These are phyloP conservation scores for Lachnellula suecica DNA, from an alignment of 2,329 filamentous ascomycete genomes.

Conservation along the genomic window DNA sequence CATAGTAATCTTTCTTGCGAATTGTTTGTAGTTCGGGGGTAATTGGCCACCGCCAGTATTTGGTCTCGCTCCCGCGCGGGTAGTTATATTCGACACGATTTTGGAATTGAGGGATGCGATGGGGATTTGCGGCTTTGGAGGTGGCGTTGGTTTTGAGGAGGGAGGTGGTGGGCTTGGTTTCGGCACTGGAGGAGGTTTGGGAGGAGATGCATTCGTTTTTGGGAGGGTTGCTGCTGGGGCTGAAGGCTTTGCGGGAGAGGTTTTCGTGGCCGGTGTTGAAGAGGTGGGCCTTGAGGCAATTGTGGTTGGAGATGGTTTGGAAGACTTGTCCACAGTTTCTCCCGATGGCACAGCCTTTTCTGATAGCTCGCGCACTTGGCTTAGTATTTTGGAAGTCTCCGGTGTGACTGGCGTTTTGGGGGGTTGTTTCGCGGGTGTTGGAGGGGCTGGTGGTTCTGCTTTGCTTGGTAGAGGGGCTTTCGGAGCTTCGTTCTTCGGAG, in stretches of 20 bases:
- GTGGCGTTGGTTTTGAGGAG: not conserved
- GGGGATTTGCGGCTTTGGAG: slow-evolving; percentile 18
- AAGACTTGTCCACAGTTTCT: not conserved
- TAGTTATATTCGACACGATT: slow-evolving; percentile 29
- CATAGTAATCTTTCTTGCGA: slow-evolving; percentile 30
- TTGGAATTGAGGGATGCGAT: slow-evolving; percentile 28
- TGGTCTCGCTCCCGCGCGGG: slow-evolving; percentile 27
- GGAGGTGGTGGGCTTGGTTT: not conserved
- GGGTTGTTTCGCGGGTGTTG: not conserved
- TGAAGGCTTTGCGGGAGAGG: not conserved
- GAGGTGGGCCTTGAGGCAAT: not conserved
- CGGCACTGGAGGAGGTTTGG: not conserved
- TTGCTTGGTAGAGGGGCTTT: slow-evolving; percentile 5
- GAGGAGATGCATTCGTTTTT: not conserved
- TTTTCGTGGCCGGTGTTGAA: not conserved
- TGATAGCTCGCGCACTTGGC: slow-evolving; percentile 20
- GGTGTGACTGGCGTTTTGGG: slow-evolving; percentile 6
- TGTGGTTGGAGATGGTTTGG: slow-evolving; percentile 4
- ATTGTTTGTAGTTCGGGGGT: slow-evolving; percentile 28
- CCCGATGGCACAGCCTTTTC: not conserved
- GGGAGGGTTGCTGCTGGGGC: not conserved
- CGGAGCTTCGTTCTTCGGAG: slow-evolving; percentile 2
- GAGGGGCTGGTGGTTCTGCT: not conserved
- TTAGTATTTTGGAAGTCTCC: slow-evolving; percentile 20
- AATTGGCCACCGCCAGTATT: slow-evolving; percentile 16